Conservation (phyloP, 148 eudicot genomes). For the Talinum fruticosum region DNA sequence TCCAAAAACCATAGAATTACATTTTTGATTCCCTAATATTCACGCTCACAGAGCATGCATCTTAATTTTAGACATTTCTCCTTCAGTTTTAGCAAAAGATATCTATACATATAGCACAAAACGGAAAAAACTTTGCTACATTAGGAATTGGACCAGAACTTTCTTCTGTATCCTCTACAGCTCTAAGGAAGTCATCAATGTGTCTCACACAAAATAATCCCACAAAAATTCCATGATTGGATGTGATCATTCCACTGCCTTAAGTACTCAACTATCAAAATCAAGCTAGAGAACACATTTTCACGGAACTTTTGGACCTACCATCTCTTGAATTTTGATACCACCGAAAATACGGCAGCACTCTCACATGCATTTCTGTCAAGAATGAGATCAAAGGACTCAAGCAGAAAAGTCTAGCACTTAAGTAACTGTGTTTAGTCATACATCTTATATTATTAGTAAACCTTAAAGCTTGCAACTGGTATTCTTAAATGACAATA, state of each 20-base stretch:
- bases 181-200: not conserved
- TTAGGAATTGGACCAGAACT: not conserved
- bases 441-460: not conserved
- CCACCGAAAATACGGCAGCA: not conserved
- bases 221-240: not conserved
- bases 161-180: not conserved
- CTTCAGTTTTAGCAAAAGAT: no score
- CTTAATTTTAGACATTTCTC: not conserved
- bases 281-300: not conserved
- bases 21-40: no score
- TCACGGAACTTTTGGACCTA: not conserved
- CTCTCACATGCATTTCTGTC: not conserved
- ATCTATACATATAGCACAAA: not conserved
- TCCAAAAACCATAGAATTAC: no score
- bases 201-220: not conserved
- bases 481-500: no score
- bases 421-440: no score
- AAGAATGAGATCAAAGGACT: not conserved
- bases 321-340: not conserved
- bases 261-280: not conserved
- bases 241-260: not conserved
- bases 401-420: not conserved
- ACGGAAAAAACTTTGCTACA: not conserved
- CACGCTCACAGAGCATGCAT: not conserved
- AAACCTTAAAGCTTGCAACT: not conserved